Evolutionary conservation across 176 grass and related monocot genomes (phyloP).

Genomic region (Triticum urartu): DNA sequence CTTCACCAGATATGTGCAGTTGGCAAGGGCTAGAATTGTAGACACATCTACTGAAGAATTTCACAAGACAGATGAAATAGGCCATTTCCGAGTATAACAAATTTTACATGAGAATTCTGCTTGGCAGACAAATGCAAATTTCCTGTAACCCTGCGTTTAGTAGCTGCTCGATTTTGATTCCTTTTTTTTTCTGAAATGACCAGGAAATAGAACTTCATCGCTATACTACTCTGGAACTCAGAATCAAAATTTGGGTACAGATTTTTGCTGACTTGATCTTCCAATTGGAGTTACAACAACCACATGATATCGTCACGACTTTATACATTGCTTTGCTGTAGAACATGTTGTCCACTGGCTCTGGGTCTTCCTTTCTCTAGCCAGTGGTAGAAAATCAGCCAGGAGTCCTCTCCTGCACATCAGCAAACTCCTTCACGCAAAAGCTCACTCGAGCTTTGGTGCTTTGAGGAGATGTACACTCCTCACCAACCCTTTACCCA

Average conservation of each 20-base stretch:
- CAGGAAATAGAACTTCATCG: background rate
- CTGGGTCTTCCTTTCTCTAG: background rate
- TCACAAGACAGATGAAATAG: too few species aligned
- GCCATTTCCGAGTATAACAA: too few species aligned
- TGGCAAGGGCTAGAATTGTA: too few species aligned
- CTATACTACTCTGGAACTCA: constrained; percentile 4
- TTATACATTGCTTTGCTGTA: background rate
- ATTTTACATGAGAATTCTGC: too few species aligned
- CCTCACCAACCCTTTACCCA: constrained; percentile 88
- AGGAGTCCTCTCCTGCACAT: background rate
- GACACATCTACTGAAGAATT: too few species aligned
- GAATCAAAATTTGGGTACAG: constrained; percentile 32
- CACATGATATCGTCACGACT: background rate
- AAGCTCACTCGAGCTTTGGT: constrained; percentile 46
- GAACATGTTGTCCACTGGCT: background rate
- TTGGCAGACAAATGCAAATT: too few species aligned
- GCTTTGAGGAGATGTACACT: constrained; percentile 81
- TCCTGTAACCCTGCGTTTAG: background rate
- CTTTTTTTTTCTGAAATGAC: background rate
- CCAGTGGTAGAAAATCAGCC: background rate
- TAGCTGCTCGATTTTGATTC: background rate
- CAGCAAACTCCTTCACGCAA: background rate
- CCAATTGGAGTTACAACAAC: background rate
- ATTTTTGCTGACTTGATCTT: background rate
- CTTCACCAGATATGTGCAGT: too few species aligned